Conservation (phyloP, 2,329 filamentous ascomycete genomes). For the Escovopsis sp. region DNA sequence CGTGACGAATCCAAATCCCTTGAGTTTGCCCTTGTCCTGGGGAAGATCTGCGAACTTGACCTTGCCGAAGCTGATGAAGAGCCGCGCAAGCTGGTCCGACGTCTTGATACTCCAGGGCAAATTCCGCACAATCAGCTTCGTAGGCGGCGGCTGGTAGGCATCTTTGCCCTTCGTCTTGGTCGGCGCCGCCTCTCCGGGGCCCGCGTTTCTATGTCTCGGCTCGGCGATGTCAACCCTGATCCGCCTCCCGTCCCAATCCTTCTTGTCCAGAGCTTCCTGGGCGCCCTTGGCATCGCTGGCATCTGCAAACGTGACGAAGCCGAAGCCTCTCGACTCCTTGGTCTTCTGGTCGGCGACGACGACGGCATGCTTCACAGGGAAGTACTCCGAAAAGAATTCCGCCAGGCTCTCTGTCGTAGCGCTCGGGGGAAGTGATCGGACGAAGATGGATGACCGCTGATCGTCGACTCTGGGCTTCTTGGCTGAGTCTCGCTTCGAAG, state of each 20-base stretch:
- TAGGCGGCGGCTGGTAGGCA: slow-evolving; percentile 41
- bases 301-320: slow-evolving; percentile 94
- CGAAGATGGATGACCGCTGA: slow-evolving; percentile 60
- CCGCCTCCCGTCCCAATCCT: slow-evolving; percentile 61
- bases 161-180: slow-evolving; percentile 35
- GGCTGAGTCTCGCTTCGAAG: slow-evolving; percentile 17
- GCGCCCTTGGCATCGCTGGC: slow-evolving; percentile 77
- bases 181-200: slow-evolving; percentile 21
- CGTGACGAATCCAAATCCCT: slow-evolving; percentile 87
- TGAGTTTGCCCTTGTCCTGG: slow-evolving; percentile 57
- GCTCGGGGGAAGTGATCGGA: slow-evolving; percentile 65
- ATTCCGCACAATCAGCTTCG: slow-evolving; percentile 80
- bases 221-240: slow-evolving; percentile 82
- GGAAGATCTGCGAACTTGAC: slow-evolving; percentile 79
- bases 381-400: slow-evolving; percentile 84
- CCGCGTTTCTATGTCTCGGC: slow-evolving; percentile 55
- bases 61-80: slow-evolving; percentile 83
- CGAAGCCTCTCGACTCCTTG: slow-evolving; percentile 80
- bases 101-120: slow-evolving; percentile 91
- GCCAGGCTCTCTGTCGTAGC: slow-evolving; percentile 72
- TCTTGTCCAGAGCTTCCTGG: slow-evolving; percentile 64
- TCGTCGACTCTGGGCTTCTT: slow-evolving; percentile 46
- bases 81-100: slow-evolving; percentile 57
- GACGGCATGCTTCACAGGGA: slow-evolving; percentile 89
- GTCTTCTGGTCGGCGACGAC: slow-evolving; percentile 76